Evolutionary conservation across 192 early-diverging fungal species (phyloP), one percentile per base, ranked within the genome.

Genomic region (Backusella mclennaniae): DNA sequence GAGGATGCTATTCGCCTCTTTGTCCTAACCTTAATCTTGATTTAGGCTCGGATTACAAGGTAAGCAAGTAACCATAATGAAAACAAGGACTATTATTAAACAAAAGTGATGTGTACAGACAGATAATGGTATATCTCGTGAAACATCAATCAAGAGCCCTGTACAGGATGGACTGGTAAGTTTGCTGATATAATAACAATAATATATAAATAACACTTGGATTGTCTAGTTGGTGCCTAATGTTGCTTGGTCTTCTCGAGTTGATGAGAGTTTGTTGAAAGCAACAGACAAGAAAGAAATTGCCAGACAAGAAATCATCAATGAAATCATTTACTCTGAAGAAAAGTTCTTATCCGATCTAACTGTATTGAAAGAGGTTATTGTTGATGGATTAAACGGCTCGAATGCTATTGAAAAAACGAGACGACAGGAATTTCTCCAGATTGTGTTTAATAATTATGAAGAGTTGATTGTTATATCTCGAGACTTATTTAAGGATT

Each of bases 261-360:
- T 96, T 2, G 91, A 95, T 1, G 84, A 85, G 67, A 89, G 92
- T 44, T 80, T 98, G 8, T 74, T 92, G 15, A 90, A 91, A n/a
- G 87, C 91, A n/a, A 88, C 92, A 6, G 79, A 84, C 76, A 89
- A 89, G 74, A 84, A 91, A 39, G 96, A 96, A 67, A 87, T 91
- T 8, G 90, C 92, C 72, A 85, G 98, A 52, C 98, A 99, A 76
- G 98, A 99, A 82, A 92, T 97, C 12, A 97, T 99, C 67, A 95
- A 92, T 77, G 98, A 99, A 77, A 92, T 97, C 6, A 88, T 96
- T 36, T 87, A 91, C 67, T 97, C 97, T 3, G 98, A 99, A 86
- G 87, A 88, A 31, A 96, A 97, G 78, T 99, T 97, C 77, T 88
- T 95, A 21, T 86, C 89, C 21, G 97, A 99, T 88, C 87, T 99